Base-by-base conservation (phyloP, 306 rosid species). In the Cucumis cinereus region DNA sequence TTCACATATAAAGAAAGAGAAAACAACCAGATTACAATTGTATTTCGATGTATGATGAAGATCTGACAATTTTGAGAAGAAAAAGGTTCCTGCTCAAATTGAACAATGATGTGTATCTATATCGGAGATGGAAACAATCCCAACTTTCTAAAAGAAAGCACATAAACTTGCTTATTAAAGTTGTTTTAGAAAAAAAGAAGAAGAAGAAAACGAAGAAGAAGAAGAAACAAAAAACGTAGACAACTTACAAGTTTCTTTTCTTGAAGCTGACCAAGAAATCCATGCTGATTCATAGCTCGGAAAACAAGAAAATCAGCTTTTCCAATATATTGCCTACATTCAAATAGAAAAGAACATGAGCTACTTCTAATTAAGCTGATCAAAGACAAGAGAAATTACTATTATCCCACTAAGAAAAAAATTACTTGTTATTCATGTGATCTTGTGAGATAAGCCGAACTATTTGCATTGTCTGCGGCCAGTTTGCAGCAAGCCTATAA, bases 271-370 rank as follows among this genome's bases (percentile, higher is more conserved):
- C 90, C 90, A 79, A 94, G 93, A 86, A 94, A 92, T 22, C 96
- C 99, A 86, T 92, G 97, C 54, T 85, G 96, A 80, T 90, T 88
- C 97, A 90, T 88, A 50, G 99, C 97, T 53, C 97, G 92, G 61
- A 94, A 94, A 75, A 92, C 99, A 63, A 94, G 87, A 81, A 94
- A 94, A 85, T 94, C 99, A 72, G 96, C 99, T 87, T 91, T 92
- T 71, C 96, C 97, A 63, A 90, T 90, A 81, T 92, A 94, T 90
- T 94, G 99, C 89, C 99, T 94, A 49, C 20, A 54, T 13, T 75
- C 68, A 76, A 74, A 74, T 50, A 77, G 24, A 82, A 76, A 74
- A 36, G 52, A 56, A 75, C 43, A 69, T 66, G 10, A 78, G 50
- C 68, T 63, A 75, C 24, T 60, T 61, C 30, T 73, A 49, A 26